Base-by-base conservation (phyloP, 208 protist genomes). In the Kentomonas sorsogonicus region DNA sequence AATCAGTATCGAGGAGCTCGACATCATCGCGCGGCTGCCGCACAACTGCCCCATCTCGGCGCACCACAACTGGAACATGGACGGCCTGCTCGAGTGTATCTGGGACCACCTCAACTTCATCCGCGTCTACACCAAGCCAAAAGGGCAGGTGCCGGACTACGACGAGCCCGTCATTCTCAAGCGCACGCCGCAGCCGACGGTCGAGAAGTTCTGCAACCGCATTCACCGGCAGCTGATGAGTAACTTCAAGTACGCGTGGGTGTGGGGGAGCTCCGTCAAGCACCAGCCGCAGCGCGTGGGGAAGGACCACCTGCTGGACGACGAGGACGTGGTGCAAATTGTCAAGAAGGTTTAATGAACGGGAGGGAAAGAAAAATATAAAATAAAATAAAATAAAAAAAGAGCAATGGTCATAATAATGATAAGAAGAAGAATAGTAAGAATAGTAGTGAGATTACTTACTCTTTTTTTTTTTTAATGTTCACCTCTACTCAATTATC, bases 281-380 rank as follows among this genome's bases (percentile, higher is more conserved):
- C 93, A 99, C 61, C 90, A 97, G 64, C 97, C 97, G 29, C 96
- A 99, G 74, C 86, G 81, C 58, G 91, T 97, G 4, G 98, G 98
- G 29, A 98, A 97, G 66, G 94, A 98, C 27, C 98, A 99, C 73
- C 45, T 93, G 30, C 77, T 99, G 3, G 76, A 95, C 1, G 98
- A 99, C 71, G 98, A 99, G 64, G 98, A 99, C 79, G 94, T 99
- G 48, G 85, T 99, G 33, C 97, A 99, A 70, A 94, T 99, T 43
- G 87, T 99, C 23, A 99, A 99, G 74, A 97, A 96, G 78, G 77
- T 97, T 18, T 97, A 82, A 27, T 29, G 29, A 46, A 48, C 4
- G 26, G 13, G 40, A 46, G 23, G 50, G 55, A 53, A 44, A 52
- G 23, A 27, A 52, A 61, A 53, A n/a, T 15, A 63, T 16, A 41